Percentiles rank a stretch among this genome's conserved stretches.
Conservation (phyloP, 495 filamentous ascomycete genomes). For the Penicillium daleae region DNA sequence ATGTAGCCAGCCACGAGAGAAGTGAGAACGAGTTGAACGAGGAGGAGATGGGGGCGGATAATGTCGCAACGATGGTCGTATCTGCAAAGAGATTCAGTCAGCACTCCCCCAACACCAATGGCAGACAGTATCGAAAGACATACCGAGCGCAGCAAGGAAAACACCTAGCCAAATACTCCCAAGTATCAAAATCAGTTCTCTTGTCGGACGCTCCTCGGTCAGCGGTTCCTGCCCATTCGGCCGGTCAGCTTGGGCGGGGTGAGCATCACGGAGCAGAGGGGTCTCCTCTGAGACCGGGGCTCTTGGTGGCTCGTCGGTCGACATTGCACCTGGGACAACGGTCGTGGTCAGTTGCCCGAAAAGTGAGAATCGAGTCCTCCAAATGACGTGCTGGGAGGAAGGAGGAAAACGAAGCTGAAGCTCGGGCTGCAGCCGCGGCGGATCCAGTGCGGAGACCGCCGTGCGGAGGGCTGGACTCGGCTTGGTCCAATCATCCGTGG, state of each 20-base stretch:
- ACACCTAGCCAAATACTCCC: constrained; percentile 72
- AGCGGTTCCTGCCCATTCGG: constrained; percentile 30
- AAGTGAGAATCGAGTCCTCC: not conserved
- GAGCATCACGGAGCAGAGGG: constrained; percentile 39
- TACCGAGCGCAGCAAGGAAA: constrained; percentile 77
- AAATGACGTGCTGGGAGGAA: constrained; percentile 13
- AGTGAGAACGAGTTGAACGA: constrained; percentile 83
- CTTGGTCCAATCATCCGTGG: not conserved
- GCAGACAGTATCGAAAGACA: not conserved
- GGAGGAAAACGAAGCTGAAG: not conserved
- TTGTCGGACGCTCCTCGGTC: constrained; percentile 45
- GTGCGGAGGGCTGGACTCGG: constrained; percentile 2
- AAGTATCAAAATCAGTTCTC: constrained; percentile 48
- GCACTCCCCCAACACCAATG: not conserved
- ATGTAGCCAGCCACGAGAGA: constrained; percentile 87
- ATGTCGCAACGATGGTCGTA: constrained; percentile 81
- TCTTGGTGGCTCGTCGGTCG: constrained; percentile 21
- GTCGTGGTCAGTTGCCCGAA: not conserved
- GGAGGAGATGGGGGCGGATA: constrained; percentile 82
- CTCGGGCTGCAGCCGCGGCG: constrained; percentile 1
- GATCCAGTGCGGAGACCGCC: constrained; percentile 8
- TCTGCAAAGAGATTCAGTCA: constrained; percentile 47
- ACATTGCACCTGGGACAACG: constrained; percentile 20
- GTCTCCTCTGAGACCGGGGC: constrained; percentile 43
- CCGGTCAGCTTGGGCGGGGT: constrained; percentile 18